A percentile compares a stretch with the other conserved stretches of the same genome.
These are phyloP conservation scores for Lipomyces yamanashiensis DNA, from an alignment of 805 yeast species.

Conservation along the genomic window DNA sequence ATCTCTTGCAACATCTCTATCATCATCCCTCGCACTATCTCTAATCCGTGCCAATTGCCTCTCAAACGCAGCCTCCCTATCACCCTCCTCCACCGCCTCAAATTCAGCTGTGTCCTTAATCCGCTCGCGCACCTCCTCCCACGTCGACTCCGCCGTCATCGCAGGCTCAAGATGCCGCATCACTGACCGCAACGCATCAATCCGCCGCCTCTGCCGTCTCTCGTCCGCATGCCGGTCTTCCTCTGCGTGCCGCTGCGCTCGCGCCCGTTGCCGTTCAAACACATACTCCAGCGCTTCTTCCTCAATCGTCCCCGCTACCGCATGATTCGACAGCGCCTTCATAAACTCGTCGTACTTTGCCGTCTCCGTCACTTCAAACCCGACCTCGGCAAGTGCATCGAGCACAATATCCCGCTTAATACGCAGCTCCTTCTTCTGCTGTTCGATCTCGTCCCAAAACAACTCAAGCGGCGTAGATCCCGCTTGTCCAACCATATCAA, in stretches of 20 bases:
- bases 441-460: conserved; percentile 74
- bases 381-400: conserved; percentile 52
- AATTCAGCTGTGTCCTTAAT: conserved; percentile 46
- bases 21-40: too few relatives aligned
- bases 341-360: conserved; percentile 37
- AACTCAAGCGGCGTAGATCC: conserved; percentile 81
- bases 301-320: conserved; percentile 30
- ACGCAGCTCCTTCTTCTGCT: conserved; percentile 58
- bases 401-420: conserved; percentile 65
- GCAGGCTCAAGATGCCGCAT: conserved; percentile 44
- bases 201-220: conserved; percentile 41
- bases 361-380: conserved; percentile 40
- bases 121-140: conserved; percentile 47
- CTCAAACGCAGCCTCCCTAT: conserved; percentile 45
- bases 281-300: conserved; percentile 24
- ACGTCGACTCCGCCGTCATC: conserved; percentile 43
- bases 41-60: conserved; percentile 40
- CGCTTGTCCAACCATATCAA: conserved; percentile 67
- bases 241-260: conserved; percentile 36
- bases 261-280: conserved; percentile 29
- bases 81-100: conserved; percentile 45
- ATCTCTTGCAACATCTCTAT: too few relatives aligned
- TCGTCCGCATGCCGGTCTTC: conserved; percentile 41
- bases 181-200: conserved; percentile 43
- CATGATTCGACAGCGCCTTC: conserved; percentile 37